Percentiles rank a stretch among this genome's conserved stretches.
These are phyloP conservation scores for Urtica urens DNA, from an alignment of 306 rosid species.

Conservation along the genomic window DNA sequence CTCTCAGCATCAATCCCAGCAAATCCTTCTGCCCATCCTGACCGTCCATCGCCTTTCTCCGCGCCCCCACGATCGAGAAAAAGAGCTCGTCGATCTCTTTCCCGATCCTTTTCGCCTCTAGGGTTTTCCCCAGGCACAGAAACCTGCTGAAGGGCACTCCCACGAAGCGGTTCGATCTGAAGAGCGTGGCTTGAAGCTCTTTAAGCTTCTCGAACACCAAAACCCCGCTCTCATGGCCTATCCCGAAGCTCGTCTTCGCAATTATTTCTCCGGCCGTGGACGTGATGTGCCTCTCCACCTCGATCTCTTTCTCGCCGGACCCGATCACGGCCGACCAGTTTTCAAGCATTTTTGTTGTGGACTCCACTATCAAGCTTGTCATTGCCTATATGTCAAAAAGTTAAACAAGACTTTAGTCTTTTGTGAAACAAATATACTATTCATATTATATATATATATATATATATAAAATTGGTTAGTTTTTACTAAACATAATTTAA, in stretches of 20 bases:
- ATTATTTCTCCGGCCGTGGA: constrained; percentile 65
- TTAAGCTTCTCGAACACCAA: constrained; percentile 40
- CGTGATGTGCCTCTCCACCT: constrained; percentile 47
- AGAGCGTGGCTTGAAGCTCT: constrained; percentile 54
- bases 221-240: constrained; percentile 29
- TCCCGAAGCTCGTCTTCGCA: constrained; percentile 70
- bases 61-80: constrained; percentile 18
- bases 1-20: constrained; percentile 44
- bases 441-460: no score
- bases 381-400: constrained; percentile 64
- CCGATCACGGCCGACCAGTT: constrained; percentile 39
- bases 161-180: constrained; percentile 47
- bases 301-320: constrained; percentile 40
- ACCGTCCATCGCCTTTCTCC: constrained; percentile 14
- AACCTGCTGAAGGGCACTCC: constrained; percentile 60
- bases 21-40: constrained; percentile 29
- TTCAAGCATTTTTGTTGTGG: constrained; percentile 51
- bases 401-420: no score
- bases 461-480: no score
- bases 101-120: constrained; percentile 50
- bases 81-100: constrained; percentile 48
- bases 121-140: constrained; percentile 34
- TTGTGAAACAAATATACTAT: no score
- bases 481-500: no score
- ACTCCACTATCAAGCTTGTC: constrained; percentile 48